Conservation (phyloP, 2,329 filamentous ascomycete genomes). For the Huntiella omanensis region DNA sequence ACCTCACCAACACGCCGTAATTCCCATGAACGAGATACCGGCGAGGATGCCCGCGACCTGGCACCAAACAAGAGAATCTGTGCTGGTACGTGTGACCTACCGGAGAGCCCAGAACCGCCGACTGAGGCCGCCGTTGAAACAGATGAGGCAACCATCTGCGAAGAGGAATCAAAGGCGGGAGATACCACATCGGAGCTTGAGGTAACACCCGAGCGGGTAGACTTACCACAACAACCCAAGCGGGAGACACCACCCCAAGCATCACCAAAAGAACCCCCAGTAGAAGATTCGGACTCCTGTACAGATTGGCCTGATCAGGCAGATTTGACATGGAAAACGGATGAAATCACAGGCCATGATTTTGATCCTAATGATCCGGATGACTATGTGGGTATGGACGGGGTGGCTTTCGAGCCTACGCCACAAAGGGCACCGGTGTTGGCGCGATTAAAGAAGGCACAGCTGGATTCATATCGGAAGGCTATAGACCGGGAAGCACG, state of each 20-base stretch:
- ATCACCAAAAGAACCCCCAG: neutral
- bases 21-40: too few species aligned
- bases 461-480: conserved; percentile 42
- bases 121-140: too few species aligned
- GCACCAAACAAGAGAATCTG: too few species aligned
- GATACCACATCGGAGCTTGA: too few species aligned
- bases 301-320: conserved; percentile 27
- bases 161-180: too few species aligned
- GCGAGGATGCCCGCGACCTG: too few species aligned
- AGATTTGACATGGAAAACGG: conserved; percentile 46
- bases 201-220: too few species aligned
- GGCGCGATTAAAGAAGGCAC: conserved; percentile 36
- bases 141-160: too few species aligned
- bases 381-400: conserved; percentile 48
- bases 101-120: too few species aligned
- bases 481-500: conserved; percentile 43
- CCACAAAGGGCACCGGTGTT: conserved; percentile 40
- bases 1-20: too few species aligned
- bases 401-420: conserved; percentile 47
- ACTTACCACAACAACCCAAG: too few species aligned
- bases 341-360: conserved; percentile 39
- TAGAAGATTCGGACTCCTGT: conserved; percentile 14
- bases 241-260: neutral
- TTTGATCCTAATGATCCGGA: conserved; percentile 46
- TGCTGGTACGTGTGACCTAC: too few species aligned